These are phyloP conservation scores for Calonectria pseudoreteaudii DNA, from an alignment of 2,329 filamentous ascomycete genomes.

Conservation along the genomic window DNA sequence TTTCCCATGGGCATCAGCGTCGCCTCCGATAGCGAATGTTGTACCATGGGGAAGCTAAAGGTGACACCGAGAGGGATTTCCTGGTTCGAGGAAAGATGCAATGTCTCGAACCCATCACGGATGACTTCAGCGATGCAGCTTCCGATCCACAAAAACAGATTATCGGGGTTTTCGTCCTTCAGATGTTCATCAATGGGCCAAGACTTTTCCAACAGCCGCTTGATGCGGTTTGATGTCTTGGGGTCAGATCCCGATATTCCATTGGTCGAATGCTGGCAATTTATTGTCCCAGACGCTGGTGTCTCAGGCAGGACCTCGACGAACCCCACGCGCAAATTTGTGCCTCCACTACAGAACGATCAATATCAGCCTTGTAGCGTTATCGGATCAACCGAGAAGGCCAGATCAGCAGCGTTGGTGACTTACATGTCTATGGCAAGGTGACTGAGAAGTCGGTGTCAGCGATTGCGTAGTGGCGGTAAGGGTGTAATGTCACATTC, in stretches of 20 bases:
- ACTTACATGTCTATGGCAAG: constrained; percentile 75
- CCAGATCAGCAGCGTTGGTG: not conserved
- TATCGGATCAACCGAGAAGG: not conserved
- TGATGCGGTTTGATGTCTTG: constrained; percentile 54
- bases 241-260: constrained; percentile 29
- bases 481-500: not conserved
- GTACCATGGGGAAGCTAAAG: constrained; percentile 78
- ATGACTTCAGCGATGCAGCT: constrained; percentile 81
- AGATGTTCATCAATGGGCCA: constrained; percentile 81
- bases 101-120: constrained; percentile 61
- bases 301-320: constrained; percentile 66
- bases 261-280: constrained; percentile 22
- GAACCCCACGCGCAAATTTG: constrained; percentile 76
- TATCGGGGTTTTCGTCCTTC: constrained; percentile 79
- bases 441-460: constrained; percentile 55
- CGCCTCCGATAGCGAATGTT: constrained; percentile 71
- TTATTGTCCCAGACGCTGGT: constrained; percentile 7
- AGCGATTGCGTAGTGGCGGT: constrained; percentile 20
- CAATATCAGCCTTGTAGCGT: not conserved
- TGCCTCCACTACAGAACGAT: constrained; percentile 66
- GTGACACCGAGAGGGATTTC: constrained; percentile 75
- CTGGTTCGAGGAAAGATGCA: constrained; percentile 55
- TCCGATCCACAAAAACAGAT: constrained; percentile 86
- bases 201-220: constrained; percentile 73
- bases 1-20: constrained; percentile 78